Evolutionary conservation across 2,329 filamentous ascomycete genomes (phyloP), one percentile per base, ranked within the genome.

Genomic region (Fusarium stilboides): DNA sequence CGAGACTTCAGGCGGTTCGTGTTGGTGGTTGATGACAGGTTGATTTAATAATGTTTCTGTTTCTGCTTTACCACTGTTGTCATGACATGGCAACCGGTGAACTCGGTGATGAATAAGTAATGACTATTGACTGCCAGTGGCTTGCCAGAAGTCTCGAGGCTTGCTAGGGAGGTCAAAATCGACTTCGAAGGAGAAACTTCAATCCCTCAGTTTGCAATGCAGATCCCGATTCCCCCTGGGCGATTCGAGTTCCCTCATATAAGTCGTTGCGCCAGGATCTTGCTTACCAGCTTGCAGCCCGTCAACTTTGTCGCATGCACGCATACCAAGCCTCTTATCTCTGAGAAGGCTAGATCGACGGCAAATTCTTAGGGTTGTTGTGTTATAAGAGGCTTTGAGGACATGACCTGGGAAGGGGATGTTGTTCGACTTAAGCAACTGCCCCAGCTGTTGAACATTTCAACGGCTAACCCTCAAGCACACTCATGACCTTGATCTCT

Each of bases 351-450:
- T 45, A 33, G 45, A 57, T 62, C 28, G 28, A 10, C 28, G 28
- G 28, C 28, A 31, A 39, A 39, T 45, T 64, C 44, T 31, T 63
- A 36, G 9, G 22, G 28, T 31, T 46, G 53, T 56, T 45, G 51
- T 64, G 54, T 37, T 46, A 64, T 54, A 45, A 39, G 37, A 54
- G 45, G 36, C 44, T 68, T 34, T 20, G 50, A 43, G 43, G 22
- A 33, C 17, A 36, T 17, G 28, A 15, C 49, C 55, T 34, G 26
- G 33, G 57, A 61, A 33, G 68, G 68, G 68, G 64, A 68, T 62
- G 64, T 68, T 55, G 55, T 54, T 55, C 58, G 68, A 70, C 68
- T 70, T 70, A 71, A 70, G 68, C 68, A 63, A 68, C 59, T 50
- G 39, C 54, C 43, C 47, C 37, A 42, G 22, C 28, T 22, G 44